These are phyloP conservation scores for Oryza glaberrima DNA, from an alignment of 176 grass and related monocot genomes.

Conservation along the genomic window DNA sequence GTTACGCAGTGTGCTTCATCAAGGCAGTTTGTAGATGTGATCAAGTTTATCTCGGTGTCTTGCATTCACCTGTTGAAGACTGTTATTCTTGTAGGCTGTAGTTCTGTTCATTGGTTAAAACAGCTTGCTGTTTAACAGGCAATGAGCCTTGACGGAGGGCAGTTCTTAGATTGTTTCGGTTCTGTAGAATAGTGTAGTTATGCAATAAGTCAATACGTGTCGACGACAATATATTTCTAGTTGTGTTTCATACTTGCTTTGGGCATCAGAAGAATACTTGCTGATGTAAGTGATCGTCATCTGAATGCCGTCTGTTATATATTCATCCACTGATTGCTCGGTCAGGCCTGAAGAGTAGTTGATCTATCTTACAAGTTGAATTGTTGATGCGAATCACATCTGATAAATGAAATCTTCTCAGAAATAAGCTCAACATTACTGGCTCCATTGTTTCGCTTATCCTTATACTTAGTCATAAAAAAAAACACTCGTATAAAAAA, in stretches of 20 bases:
- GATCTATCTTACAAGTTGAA: neutral
- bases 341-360: too few species aligned
- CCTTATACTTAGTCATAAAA: too few species aligned
- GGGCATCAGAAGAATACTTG: neutral
- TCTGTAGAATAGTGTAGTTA: slow-evolving; percentile 4
- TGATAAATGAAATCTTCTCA: neutral
- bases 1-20: neutral
- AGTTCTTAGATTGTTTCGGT: neutral
- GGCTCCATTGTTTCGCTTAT: too few species aligned
- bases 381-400: neutral
- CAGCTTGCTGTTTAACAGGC: neutral
- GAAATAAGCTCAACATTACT: too few species aligned
- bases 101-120: neutral
- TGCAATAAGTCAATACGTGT: neutral
- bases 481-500: too few species aligned
- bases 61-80: neutral
- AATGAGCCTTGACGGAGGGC: neutral
- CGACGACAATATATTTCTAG: neutral
- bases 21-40: neutral
- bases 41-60: neutral
- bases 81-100: neutral
- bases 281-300: neutral
- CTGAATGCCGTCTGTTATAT: neutral
- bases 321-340: neutral
- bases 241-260: neutral